phyloP scores from a whole-genome alignment of 2,329 filamentous ascomycete genomes.

The Stagonosporopsis vannaccii region DNA sequence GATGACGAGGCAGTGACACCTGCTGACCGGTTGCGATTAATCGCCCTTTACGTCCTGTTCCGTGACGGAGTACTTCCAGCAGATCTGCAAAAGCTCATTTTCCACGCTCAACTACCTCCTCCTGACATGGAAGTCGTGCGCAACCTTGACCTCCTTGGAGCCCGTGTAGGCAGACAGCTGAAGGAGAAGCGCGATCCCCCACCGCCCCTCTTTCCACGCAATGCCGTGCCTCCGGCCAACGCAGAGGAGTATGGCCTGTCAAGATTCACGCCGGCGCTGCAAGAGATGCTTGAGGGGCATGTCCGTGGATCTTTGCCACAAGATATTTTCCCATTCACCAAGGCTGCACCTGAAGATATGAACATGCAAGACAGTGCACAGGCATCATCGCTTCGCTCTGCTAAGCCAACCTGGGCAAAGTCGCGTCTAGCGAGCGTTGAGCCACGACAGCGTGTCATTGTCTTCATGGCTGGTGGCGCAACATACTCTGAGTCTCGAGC shows the following conservation, averaged over 20 bases:
- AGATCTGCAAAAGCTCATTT: constrained; percentile 83
- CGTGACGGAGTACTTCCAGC: constrained; percentile 83
- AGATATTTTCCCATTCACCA: constrained; percentile 57
- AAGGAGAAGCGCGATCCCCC: constrained; percentile 76
- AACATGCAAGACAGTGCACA: constrained; percentile 59
- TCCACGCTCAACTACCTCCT: constrained; percentile 79
- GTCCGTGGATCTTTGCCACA: constrained; percentile 52
- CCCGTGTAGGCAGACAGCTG: constrained; percentile 72
- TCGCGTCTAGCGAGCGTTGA: constrained; percentile 76
- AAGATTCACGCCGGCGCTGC: constrained; percentile 82
- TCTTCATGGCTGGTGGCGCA: constrained; percentile 94
- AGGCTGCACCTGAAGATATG: constrained; percentile 67
- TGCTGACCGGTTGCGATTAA: constrained; percentile 80
- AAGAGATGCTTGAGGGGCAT: constrained; percentile 81
- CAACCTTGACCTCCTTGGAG: constrained; percentile 85
- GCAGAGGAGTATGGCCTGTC: constrained; percentile 83
- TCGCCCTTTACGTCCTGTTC: constrained; percentile 86
- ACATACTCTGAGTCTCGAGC: constrained; percentile 89
- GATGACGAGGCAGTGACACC: constrained; percentile 79
- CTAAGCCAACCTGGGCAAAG: constrained; percentile 94
- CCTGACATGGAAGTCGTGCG: constrained; percentile 75
- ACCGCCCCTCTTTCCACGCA: constrained; percentile 75
- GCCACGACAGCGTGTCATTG: constrained; percentile 86
- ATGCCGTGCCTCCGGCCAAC: constrained; percentile 61
- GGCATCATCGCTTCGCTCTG: constrained; percentile 78